Evolutionary conservation across 257 asterid species (phyloP), one percentile per base, ranked within the genome.

Genomic region (Solanum neorickii): DNA sequence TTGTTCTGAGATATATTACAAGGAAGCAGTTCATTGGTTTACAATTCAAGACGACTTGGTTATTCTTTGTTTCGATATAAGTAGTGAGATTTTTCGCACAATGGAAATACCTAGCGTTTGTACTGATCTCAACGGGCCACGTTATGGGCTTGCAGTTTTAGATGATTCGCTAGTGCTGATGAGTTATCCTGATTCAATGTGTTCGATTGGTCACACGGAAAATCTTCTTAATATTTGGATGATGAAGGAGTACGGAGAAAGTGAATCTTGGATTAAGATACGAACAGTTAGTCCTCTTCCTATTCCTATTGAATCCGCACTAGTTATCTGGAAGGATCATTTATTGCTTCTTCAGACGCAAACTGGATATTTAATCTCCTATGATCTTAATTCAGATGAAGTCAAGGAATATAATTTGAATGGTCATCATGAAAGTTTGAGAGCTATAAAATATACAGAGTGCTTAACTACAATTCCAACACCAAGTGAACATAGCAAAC

Each of bases 401-500:
- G 29, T 23, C 69, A 60, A 60, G 29, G 69, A 21, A 60, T 60
- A 21, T 29, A 60, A 23, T 60, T 60, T 60, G 29, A 21, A 60
- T 23, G 69, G 69, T 60, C 29, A 60, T 60, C 29, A 9, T 4
- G 29, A 21, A 23, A 21, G 69, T 23, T 18, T 59, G 25, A 20
- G 69, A 60, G 69, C 23, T 21, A 3, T 2, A 3, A 60, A 23
- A 23, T 60, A 60, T 7, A 60, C 14, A 0, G 69, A 60, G 0
- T 9, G 69, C 69, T 9, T 60, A 60, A 60, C 69, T 60, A 21
- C 29, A 9, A 60, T 60, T 56, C 65, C 65, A 60, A 9, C 6
- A 21, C 0, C 23, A 60, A 21, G 29, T 1, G 13, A 21, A 60
- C 66, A 20, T 59, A 2, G 27, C 66, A n/a, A n/a, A n/a, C 35